phyloP scores from a whole-genome alignment of 2,329 filamentous ascomycete species.

The Aureobasidium sp. region DNA sequence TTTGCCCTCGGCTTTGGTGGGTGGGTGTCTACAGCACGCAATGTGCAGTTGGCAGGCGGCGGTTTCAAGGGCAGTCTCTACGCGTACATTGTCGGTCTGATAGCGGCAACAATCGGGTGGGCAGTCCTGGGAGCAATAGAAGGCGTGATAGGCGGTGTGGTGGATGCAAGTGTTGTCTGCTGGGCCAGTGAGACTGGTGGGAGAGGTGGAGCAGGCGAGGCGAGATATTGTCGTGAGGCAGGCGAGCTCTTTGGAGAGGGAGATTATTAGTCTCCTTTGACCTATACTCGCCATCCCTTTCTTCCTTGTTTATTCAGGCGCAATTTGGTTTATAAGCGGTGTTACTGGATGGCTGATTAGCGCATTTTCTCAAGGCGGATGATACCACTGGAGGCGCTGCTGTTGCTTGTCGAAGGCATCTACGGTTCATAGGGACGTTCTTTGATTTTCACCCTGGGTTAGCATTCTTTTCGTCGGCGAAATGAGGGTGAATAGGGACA shows the following conservation, averaged over 20 bases:
- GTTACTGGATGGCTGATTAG: neutral
- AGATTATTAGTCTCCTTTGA: constrained; percentile 14
- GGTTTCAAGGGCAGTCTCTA: constrained; percentile 70
- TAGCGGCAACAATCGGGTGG: constrained; percentile 93
- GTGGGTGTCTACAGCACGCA: constrained; percentile 90
- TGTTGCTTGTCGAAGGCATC: neutral
- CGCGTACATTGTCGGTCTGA: constrained; percentile 85
- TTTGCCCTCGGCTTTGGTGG: constrained; percentile 84
- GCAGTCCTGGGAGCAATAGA: constrained; percentile 60
- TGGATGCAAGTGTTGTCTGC: constrained; percentile 67
- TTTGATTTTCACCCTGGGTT: neutral
- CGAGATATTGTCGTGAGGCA: constrained; percentile 84
- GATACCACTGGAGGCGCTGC: neutral
- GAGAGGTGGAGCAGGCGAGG: constrained; percentile 53
- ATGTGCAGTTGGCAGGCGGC: constrained; percentile 55
- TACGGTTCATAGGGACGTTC: neutral
- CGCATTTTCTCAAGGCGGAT: neutral
- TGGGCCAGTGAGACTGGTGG: constrained; percentile 83
- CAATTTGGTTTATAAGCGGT: neutral
- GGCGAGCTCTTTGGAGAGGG: constrained; percentile 75
- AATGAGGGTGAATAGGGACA: neutral
- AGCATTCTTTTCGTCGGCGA: neutral
- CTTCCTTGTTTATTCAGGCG: neutral
- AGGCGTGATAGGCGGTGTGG: constrained; percentile 32
- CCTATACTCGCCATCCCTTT: neutral